Base-by-base conservation (phyloP, 352 stramenopile genomes). In the Globisporangium canariense region DNA sequence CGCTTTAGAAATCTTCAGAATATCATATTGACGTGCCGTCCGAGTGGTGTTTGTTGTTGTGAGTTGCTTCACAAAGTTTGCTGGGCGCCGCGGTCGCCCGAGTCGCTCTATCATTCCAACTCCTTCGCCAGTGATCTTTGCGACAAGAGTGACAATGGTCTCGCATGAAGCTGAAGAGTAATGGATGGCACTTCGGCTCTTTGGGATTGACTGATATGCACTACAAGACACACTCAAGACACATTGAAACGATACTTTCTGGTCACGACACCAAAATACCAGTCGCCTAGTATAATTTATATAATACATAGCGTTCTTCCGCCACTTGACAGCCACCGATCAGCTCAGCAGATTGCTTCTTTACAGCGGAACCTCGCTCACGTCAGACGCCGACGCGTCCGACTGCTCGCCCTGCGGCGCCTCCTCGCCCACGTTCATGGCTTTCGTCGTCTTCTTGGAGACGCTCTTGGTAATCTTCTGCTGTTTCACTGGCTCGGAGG, bases 341-440 rank as follows among this genome's bases (percentile, higher is more conserved):
- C 55, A 50, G 55, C 6, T 61, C 25, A 28, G 25, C 25, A 28
- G 25, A 28, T 28, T 52, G 30, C 53, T 52, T 34, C 28, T 51
- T 20, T 62, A 62, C 40, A 62, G n/a, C 22, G 45, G 40, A 8
- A 62, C 38, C 56, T 62, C 56, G 56, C 56, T 62, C 56, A 62
- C 56, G 41, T 62, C 56, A 9, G 56, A 52, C 25, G 40, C 56
- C 38, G 56, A 62, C 36, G 56, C 56, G 25, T 62, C 56, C 40
- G 56, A 62, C 25, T 62, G 56, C 22, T 62, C 56, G 7, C 56
- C 56, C 25, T 54, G 56, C 41, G 56, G 38, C 8, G 38, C 56
- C 8, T 50, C 55, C 10, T 30, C 55, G 20, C 28, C 38, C 38
- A 52, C 25, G 13, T 41, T 18, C 16, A 43, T n/a, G 20, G 22